A percentile compares a stretch with the other conserved stretches of the same genome.
phyloP scores from a whole-genome alignment of 805 yeast species.

The Kluyveromyces siamensis region DNA sequence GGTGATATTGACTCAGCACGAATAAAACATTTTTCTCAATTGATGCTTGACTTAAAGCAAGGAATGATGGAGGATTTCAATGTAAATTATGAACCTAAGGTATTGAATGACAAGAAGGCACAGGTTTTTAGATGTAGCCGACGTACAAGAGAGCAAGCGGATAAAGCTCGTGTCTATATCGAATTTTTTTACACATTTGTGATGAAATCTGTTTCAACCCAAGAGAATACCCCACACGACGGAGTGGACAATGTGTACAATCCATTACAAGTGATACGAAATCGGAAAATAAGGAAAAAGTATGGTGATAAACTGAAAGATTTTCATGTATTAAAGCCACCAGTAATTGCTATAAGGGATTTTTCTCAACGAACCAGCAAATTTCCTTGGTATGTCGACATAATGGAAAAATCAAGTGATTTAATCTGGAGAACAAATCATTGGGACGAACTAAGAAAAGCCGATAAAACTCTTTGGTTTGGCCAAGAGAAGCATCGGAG shows the following conservation, averaged over 20 bases:
- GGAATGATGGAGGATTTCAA: slow-evolving; percentile 27
- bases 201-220: slow-evolving; percentile 32
- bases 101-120: not conserved
- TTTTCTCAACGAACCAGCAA: slow-evolving; percentile 45
- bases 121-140: not conserved
- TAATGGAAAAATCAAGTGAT: slow-evolving; percentile 51
- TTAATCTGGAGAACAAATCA: slow-evolving; percentile 38
- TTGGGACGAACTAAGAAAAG: slow-evolving; percentile 25
- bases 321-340: slow-evolving; percentile 39
- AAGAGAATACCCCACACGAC: slow-evolving; percentile 19
- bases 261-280: slow-evolving; percentile 75
- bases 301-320: slow-evolving; percentile 37
- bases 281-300: slow-evolving; percentile 50
- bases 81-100: slow-evolving; percentile 3
- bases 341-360: slow-evolving; percentile 46
- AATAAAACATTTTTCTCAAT: slow-evolving; percentile 7
- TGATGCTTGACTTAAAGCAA: slow-evolving; percentile 20
- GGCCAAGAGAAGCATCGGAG: slow-evolving; percentile 1
- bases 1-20: not conserved
- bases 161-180: slow-evolving; percentile 28
- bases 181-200: slow-evolving; percentile 42
- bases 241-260: slow-evolving; percentile 65
- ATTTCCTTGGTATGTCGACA: slow-evolving; percentile 56
- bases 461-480: slow-evolving; percentile 23
- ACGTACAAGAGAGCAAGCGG: slow-evolving; percentile 22